Conservation (phyloP, 768 basidiomycete genomes). For the Suillus plorans region DNA sequence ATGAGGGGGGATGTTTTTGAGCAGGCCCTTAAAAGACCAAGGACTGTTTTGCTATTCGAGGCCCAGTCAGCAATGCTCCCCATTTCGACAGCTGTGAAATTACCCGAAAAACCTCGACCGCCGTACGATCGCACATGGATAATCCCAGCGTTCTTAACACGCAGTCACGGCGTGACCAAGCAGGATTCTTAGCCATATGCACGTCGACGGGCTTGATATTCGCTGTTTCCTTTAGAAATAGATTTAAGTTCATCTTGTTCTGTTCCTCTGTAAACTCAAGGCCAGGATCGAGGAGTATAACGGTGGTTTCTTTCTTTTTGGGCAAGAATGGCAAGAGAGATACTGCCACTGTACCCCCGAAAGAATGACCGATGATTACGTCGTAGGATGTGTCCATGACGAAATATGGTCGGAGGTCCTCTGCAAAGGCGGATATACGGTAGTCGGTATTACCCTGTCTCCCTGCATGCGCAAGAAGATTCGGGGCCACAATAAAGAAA, state of each 20-base stretch:
- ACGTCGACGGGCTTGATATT: conserved; percentile 3
- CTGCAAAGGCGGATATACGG: conserved; percentile 2
- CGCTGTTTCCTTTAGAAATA: not conserved
- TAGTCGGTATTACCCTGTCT: not conserved
- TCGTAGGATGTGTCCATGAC: not conserved
- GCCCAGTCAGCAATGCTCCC: not conserved
- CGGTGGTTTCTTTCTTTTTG: not conserved
- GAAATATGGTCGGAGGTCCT: conserved; percentile 5
- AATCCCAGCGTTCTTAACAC: conserved; percentile 14
- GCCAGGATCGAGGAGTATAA: conserved; percentile 2
- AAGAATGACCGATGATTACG: not conserved
- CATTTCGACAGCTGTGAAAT: not conserved
- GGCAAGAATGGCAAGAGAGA: not conserved
- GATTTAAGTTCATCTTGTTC: not conserved
- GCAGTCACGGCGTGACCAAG: conserved; percentile 17
- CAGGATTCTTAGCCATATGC: conserved; percentile 12
- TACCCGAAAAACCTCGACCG: not conserved
- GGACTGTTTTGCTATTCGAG: conserved; percentile 13
- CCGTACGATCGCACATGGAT: conserved; percentile 1
- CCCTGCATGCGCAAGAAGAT: conserved; percentile 8
- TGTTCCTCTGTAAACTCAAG: conserved; percentile 1
- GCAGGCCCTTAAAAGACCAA: conserved; percentile 15
- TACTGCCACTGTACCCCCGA: not conserved
- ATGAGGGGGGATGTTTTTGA: not conserved
- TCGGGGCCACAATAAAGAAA: conserved; percentile 9